Conservation (phyloP, 202 grass and related monocot species). For the Dendrocalamus latiflorus region DNA sequence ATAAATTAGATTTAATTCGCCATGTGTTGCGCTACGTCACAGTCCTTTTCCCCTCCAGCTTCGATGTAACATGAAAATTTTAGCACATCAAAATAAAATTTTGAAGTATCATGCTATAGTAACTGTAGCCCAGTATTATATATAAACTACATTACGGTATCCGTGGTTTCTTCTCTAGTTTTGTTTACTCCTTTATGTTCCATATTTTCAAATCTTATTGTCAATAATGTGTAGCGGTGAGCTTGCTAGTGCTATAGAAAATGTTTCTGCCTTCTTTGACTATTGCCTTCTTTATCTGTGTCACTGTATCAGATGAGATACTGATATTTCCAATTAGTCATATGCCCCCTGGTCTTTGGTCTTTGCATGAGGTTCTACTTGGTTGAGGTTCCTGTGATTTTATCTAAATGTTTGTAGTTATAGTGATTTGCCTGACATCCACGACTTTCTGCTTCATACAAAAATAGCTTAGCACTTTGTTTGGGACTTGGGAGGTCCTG, state of each 20-base stretch:
- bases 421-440: background rate
- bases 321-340: too few species aligned
- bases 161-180: background rate
- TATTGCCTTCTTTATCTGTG: background rate
- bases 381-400: background rate
- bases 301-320: background rate
- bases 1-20: too few species aligned
- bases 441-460: background rate
- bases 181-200: background rate
- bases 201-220: background rate
- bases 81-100: too few species aligned
- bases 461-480: background rate
- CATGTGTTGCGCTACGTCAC: too few species aligned
- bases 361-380: background rate
- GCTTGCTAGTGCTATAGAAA: slow-evolving; percentile 22
- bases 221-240: slow-evolving; percentile 48
- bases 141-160: too few species aligned
- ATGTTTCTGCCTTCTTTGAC: background rate
- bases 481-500: background rate
- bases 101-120: too few species aligned
- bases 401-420: background rate
- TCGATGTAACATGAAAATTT: too few species aligned
- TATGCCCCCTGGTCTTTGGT: background rate
- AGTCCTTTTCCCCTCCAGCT: background rate
- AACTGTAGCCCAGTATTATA: too few species aligned